Conservation (phyloP, 2,329 filamentous ascomycete species). For the Colletotrichum agaves region DNA sequence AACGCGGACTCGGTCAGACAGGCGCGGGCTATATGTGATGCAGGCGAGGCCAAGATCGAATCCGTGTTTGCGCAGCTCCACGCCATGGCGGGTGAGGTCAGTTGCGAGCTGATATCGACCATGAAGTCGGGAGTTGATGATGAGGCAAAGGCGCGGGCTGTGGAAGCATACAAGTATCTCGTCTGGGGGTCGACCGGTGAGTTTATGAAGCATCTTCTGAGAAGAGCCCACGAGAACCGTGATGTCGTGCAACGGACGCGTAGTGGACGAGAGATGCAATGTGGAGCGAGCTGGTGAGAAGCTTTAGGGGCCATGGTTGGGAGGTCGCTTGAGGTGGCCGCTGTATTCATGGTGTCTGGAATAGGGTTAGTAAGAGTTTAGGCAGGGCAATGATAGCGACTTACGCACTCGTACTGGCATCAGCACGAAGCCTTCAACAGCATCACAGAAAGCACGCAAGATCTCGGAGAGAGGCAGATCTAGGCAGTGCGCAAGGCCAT, state of each 20-base stretch:
- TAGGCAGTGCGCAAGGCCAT: slow-evolving; percentile 78
- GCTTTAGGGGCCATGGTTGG: slow-evolving; percentile 59
- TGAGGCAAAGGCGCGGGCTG: neutral
- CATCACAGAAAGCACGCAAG: neutral
- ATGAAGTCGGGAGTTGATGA: neutral
- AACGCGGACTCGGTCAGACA: slow-evolving; percentile 77
- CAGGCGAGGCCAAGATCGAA: slow-evolving; percentile 51
- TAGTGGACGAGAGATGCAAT: slow-evolving; percentile 71
- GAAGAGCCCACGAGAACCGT: slow-evolving; percentile 73
- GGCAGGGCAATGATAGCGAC: neutral
- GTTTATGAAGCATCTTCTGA: slow-evolving; percentile 85
- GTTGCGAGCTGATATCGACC: slow-evolving; percentile 65
- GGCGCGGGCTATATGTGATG: slow-evolving; percentile 63
- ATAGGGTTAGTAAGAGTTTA: neutral
- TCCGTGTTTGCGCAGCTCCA: slow-evolving; percentile 49
- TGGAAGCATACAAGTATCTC: slow-evolving; percentile 71
- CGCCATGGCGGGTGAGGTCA: slow-evolving; percentile 94
- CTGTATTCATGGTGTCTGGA: slow-evolving; percentile 26
- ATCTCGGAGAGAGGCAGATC: neutral
- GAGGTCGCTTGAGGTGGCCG: slow-evolving; percentile 42
- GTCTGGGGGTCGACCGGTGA: slow-evolving; percentile 79
- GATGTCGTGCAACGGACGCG: slow-evolving; percentile 74
- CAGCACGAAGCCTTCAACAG: neutral
- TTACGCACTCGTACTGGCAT: neutral
- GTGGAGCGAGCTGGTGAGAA: slow-evolving; percentile 68